Percentiles rank a stretch among this genome's conserved stretches.
Conservation (phyloP, 2,329 filamentous ascomycete genomes). For the Arthrinium phaeospermum region DNA sequence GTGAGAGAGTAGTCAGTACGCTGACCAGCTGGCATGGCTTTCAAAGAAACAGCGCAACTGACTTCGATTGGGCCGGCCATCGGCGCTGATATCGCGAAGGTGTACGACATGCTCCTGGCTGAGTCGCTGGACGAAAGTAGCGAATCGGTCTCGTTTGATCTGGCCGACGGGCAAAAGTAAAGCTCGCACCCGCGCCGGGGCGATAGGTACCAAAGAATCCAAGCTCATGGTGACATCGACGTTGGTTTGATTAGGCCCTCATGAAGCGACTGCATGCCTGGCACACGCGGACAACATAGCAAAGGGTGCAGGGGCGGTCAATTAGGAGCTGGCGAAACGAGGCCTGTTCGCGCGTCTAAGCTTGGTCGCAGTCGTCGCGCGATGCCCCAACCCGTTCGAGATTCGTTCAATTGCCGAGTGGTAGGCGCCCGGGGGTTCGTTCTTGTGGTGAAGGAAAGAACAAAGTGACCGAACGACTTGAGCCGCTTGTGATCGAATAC, state of each 20-base stretch:
- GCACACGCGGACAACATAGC: slow-evolving; percentile 18
- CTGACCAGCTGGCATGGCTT: not conserved
- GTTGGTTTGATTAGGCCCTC: slow-evolving; percentile 21
- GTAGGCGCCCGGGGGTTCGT: not conserved
- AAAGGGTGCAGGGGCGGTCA: slow-evolving; percentile 18
- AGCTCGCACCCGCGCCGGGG: slow-evolving; percentile 88
- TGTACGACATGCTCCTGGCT: slow-evolving; percentile 81
- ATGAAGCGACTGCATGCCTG: slow-evolving; percentile 20
- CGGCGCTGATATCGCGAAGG: slow-evolving; percentile 84
- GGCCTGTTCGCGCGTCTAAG: slow-evolving; percentile 12
- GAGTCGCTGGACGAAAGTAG: slow-evolving; percentile 78
- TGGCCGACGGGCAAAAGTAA: slow-evolving; percentile 85
- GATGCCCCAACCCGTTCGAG: not conserved
- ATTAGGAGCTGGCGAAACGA: slow-evolving; percentile 14
- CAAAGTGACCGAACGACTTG: not conserved
- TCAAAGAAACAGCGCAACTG: slow-evolving; percentile 42
- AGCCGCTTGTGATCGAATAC: not conserved
- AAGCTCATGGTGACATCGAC: slow-evolving; percentile 74
- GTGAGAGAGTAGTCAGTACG: slow-evolving; percentile 7
- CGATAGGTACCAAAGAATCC: slow-evolving; percentile 88
- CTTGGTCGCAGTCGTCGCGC: slow-evolving; percentile 5
- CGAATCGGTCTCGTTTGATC: slow-evolving; percentile 82
- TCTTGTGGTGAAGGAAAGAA: not conserved
- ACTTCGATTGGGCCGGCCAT: slow-evolving; percentile 87
- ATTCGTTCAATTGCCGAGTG: not conserved